Conservation (phyloP, 192 early-diverging fungal species). For the Oehlia diaphana region DNA sequence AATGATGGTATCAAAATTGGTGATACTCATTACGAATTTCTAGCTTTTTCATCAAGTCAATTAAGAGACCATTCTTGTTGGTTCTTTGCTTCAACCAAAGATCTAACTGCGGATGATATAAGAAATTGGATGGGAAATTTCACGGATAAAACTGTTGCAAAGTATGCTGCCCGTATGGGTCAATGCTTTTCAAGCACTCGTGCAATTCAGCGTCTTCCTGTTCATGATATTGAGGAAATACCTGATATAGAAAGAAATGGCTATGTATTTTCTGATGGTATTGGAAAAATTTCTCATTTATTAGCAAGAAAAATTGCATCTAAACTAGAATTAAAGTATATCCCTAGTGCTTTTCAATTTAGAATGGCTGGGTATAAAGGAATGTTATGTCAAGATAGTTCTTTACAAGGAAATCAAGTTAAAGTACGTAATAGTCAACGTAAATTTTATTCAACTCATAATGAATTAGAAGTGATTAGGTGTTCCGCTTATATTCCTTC, state of each 20-base stretch:
- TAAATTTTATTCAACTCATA: slow-evolving; percentile 57
- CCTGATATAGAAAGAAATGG: slow-evolving; percentile 57
- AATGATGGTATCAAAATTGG: slow-evolving; percentile 57
- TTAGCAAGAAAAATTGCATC: too few species aligned
- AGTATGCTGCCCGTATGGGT: slow-evolving; percentile 12
- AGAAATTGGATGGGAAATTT: slow-evolving; percentile 74
- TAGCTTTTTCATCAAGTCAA: slow-evolving; percentile 65
- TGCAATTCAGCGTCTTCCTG: slow-evolving; percentile 43
- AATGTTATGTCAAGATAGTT: too few species aligned
- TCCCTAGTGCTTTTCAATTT: slow-evolving; percentile 71
- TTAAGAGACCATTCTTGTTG: slow-evolving; percentile 65
- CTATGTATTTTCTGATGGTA: too few species aligned
- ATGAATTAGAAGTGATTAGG: slow-evolving; percentile 15
- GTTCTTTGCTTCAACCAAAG: slow-evolving; percentile 61
- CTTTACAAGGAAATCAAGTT: slow-evolving; percentile 33
- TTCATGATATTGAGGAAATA: slow-evolving; percentile 46
- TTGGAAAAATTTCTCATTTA: too few species aligned
- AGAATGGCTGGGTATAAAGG: slow-evolving; percentile 57
- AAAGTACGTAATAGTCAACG: slow-evolving; percentile 55
- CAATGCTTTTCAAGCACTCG: slow-evolving; percentile 37
- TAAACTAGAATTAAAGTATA: slow-evolving; percentile 22
- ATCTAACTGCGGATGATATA: slow-evolving; percentile 36
- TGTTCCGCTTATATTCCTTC: slow-evolving; percentile 49
- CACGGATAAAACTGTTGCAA: not conserved
- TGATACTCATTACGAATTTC: slow-evolving; percentile 53